Percentiles rank a stretch among this genome's conserved stretches.
Evolutionary conservation across 2,329 filamentous ascomycete species (phyloP).

Genomic region (Nectriaceae sp.): DNA sequence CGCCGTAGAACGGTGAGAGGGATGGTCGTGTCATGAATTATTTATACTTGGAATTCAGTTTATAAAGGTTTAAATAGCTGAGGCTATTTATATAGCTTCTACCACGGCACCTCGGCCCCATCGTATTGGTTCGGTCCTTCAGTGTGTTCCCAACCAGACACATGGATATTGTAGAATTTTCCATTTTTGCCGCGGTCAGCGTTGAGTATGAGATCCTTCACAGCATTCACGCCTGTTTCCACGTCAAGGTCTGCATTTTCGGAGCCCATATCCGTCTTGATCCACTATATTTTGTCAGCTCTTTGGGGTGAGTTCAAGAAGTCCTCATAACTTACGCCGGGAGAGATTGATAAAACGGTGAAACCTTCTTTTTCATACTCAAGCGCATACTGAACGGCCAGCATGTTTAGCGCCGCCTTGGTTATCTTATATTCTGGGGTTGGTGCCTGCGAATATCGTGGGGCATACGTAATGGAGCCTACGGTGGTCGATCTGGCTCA

Average conservation of each 20-base stretch:
- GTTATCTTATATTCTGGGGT: slow-evolving; percentile 46
- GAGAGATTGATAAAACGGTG: slow-evolving; percentile 42
- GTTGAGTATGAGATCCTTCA: slow-evolving; percentile 7
- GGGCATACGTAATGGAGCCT: slow-evolving; percentile 39
- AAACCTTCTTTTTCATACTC: slow-evolving; percentile 41
- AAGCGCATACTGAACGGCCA: slow-evolving; percentile 45
- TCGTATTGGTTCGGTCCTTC: slow-evolving; percentile 5
- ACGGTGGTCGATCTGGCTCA: slow-evolving; percentile 26
- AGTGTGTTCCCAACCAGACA: slow-evolving; percentile 16
- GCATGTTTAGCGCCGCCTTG: slow-evolving; percentile 49
- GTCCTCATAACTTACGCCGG: slow-evolving; percentile 40
- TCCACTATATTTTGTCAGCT: slow-evolving; percentile 37
- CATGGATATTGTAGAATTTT: slow-evolving; percentile 13
- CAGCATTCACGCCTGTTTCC: slow-evolving; percentile 36
- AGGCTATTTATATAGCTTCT: too few species aligned
- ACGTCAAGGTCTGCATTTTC: slow-evolving; percentile 42
- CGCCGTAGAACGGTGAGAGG: too few species aligned
- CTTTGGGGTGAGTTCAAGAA: neutral
- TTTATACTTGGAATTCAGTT: too few species aligned
- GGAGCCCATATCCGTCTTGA: slow-evolving; percentile 46
- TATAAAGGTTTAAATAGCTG: too few species aligned
- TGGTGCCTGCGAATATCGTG: slow-evolving; percentile 21
- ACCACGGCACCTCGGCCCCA: slow-evolving; percentile 10
- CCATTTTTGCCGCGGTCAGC: slow-evolving; percentile 10
- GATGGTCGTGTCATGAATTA: too few species aligned